These are phyloP conservation scores for Diplogelasinospora grovesii DNA, from an alignment of 495 filamentous ascomycete genomes.

Conservation along the genomic window DNA sequence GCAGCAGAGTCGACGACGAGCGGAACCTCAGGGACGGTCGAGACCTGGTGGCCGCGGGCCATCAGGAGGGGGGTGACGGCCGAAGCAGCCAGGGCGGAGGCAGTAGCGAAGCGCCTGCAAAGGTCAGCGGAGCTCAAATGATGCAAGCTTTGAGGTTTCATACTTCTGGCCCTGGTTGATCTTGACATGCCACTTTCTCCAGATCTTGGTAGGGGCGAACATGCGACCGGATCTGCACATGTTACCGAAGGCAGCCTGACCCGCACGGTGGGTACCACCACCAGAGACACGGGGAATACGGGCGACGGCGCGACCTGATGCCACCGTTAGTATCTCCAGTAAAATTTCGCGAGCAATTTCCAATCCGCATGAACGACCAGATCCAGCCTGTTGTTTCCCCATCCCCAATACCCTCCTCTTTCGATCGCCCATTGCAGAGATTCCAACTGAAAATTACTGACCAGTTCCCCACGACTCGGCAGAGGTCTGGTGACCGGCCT, in stretches of 20 bases:
- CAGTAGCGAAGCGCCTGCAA: conserved; percentile 85
- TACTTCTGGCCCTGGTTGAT: conserved; percentile 96
- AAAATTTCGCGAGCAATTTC: too few relatives aligned
- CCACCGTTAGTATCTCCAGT: too few relatives aligned
- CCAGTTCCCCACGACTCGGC: conserved; percentile 99
- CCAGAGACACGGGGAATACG: conserved; percentile 99
- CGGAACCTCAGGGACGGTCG: conserved; percentile 88
- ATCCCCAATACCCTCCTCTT: background rate
- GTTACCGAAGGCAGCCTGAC: conserved; percentile 99
- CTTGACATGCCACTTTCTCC: conserved; percentile 99
- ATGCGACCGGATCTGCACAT: conserved; percentile 99
- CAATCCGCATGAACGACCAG: too few relatives aligned
- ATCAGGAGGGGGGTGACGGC: conserved; percentile 88
- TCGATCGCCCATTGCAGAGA: background rate
- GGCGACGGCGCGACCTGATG: conserved; percentile 89
- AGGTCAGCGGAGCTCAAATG: background rate
- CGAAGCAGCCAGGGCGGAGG: conserved; percentile 93
- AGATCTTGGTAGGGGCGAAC: conserved; percentile 99
- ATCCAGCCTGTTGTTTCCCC: conserved; percentile 2
- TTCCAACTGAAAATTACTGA: conserved; percentile 46
- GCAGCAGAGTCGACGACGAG: conserved; percentile 87
- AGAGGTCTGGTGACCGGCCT: conserved; percentile 99
- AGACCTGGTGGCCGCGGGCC: conserved; percentile 93
- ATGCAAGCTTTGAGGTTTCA: conserved; percentile 19
- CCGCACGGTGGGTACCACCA: conserved; percentile 99